Evolutionary conservation across 202 grass and related monocot genomes (phyloP), one percentile per base, ranked within the genome.

Genomic region (Bolboschoenoplectus hybrid): DNA sequence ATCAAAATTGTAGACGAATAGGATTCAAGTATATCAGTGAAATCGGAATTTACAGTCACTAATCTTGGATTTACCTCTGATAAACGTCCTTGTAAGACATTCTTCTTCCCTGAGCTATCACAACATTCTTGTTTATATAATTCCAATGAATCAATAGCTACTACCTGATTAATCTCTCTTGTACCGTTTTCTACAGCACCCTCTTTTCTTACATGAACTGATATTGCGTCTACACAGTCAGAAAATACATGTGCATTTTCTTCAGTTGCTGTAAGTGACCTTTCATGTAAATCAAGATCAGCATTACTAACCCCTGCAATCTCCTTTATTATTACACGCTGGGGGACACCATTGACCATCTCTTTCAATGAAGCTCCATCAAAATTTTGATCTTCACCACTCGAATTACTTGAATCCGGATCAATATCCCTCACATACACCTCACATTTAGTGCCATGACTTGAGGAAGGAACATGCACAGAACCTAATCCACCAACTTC

Each of bases 41-140:
- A 67, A 83, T 83, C n/a, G 19, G 61, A 83, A 83, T 67, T 67
- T 83, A 51, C 62, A 47, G 63, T 67, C 9, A 67, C 32, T 66
- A 83, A 52, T 83, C 46, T 83, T 50, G 62, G 20, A 52, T 67
- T 83, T 83, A 17, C 32, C 40, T 83, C 62, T 49, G 53, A 44
- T 49, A 46, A 58, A 63, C n/a, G n/a, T 12, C 62, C 57, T 34
- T 47, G 49, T 4, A 65, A 65, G 43, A 63, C 39, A 82, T 64
- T 26, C 46, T 82, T 65, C 20, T 65, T 82, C 57, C 44, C 80
- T 47, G 41, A 26, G 53, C 13, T 13, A 82, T 66, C 45, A 20
- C 19, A 16, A 13, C 34, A 1, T 66, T 82, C 62, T 66, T 65
- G 19, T 66, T 82, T 82, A 65, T 82, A 40, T 82, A 34, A 58